phyloP scores from a whole-genome alignment of 2,329 filamentous ascomycete species.

The Laburnicola sp. region DNA sequence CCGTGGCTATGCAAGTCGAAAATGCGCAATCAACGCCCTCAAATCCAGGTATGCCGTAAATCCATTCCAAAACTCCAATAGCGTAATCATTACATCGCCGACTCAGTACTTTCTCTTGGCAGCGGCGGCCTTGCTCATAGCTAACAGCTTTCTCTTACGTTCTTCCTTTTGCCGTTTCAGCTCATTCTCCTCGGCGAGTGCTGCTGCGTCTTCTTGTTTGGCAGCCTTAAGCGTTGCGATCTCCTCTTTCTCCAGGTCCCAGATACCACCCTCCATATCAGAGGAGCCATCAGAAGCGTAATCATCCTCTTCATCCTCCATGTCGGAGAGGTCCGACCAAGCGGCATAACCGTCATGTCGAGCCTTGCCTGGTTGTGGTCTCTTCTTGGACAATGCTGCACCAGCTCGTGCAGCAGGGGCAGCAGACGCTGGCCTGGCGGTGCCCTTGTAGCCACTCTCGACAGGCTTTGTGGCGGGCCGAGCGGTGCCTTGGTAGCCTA shows the following conservation, averaged over 20 bases:
- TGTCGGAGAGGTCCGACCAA: constrained; percentile 42
- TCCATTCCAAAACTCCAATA: constrained; percentile 32
- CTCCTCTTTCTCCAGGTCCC: constrained; percentile 75
- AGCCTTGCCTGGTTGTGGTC: constrained; percentile 35
- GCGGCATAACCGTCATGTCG: constrained; percentile 44
- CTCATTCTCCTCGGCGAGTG: constrained; percentile 59
- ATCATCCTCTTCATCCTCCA: constrained; percentile 62
- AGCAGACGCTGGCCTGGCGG: constrained; percentile 32
- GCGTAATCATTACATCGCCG: constrained; percentile 10
- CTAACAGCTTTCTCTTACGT: constrained; percentile 38
- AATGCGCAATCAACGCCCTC: constrained; percentile 25
- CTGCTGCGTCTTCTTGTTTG: constrained; percentile 67
- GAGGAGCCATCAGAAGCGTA: constrained; percentile 69
- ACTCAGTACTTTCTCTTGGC: constrained; percentile 36
- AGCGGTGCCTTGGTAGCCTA: constrained; percentile 55
- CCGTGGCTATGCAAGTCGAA: constrained; percentile 37
- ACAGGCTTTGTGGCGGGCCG: constrained; percentile 43
- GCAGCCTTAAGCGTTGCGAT: constrained; percentile 63
- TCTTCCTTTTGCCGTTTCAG: constrained; percentile 42
- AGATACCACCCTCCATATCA: constrained; percentile 77
- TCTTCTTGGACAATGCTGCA: constrained; percentile 34
- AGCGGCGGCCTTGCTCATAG: constrained; percentile 34
- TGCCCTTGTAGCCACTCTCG: constrained; percentile 44
- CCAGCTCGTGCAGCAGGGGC: constrained; percentile 30
- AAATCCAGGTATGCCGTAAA: constrained; percentile 33